Evolutionary conservation across 306 rosid species (phyloP).

Genomic region (Geum urbanum): DNA sequence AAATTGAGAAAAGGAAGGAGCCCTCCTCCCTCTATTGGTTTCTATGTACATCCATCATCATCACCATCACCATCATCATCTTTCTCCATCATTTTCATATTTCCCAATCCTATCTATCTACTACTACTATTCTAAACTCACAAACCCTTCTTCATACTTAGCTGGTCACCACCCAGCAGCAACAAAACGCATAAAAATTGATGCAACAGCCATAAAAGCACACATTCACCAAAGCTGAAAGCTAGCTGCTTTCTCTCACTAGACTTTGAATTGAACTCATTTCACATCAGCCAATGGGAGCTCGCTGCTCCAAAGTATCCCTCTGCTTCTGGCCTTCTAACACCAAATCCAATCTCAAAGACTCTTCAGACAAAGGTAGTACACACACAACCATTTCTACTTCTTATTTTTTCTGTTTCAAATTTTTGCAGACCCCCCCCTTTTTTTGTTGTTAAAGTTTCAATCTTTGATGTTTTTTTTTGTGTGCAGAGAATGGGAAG

Average conservation of each 20-base stretch:
- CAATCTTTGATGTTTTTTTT: neutral
- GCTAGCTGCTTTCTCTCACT: slow-evolving; percentile 7
- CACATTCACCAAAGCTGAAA: neutral
- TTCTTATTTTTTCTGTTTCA: neutral
- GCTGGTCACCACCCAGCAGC: neutral
- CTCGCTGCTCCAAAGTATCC: slow-evolving; percentile 81
- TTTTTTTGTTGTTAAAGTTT: slow-evolving; percentile 12
- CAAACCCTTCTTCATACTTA: neutral
- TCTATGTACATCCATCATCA: neutral
- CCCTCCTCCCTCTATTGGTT: slow-evolving; percentile 2
- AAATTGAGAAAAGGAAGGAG: neutral
- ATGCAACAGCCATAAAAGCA: neutral
- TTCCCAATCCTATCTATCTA: slow-evolving; percentile 11
- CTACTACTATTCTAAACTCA: neutral
- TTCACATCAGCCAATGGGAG: slow-evolving; percentile 66
- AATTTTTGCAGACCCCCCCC: too few relatives aligned
- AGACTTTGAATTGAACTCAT: slow-evolving; percentile 17
- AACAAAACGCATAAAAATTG: slow-evolving; percentile 13
- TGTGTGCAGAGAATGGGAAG: slow-evolving; percentile 56
- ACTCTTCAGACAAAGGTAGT: slow-evolving; percentile 49
- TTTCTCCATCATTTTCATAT: slow-evolving; percentile 7
- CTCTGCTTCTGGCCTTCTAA: slow-evolving; percentile 85
- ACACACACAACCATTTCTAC: too few relatives aligned
- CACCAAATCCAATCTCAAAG: slow-evolving; percentile 63
- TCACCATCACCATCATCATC: too few relatives aligned